Evolutionary conservation across 176 grass and related monocot species (phyloP).

Genomic region (Otatea glauca): DNA sequence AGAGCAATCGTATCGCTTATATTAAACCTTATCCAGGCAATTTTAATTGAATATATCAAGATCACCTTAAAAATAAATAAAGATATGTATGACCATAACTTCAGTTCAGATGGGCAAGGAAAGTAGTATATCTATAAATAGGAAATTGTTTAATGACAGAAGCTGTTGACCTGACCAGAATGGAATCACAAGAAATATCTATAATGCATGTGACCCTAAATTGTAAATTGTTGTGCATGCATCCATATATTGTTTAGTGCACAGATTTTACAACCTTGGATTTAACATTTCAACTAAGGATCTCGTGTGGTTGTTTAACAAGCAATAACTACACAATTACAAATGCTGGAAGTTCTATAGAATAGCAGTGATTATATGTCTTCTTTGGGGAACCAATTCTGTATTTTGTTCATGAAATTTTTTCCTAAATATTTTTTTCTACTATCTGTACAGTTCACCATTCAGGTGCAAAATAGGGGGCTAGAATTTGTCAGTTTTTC

Average conservation of each 20-base stretch:
- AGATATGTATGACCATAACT: conserved; percentile 20
- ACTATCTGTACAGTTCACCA: not conserved
- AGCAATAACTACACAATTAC: not conserved
- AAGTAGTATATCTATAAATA: not conserved
- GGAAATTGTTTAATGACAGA: not conserved
- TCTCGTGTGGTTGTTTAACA: not conserved
- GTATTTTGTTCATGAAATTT: not conserved
- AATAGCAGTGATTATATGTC: not conserved
- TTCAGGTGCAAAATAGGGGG: not conserved
- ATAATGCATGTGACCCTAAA: not conserved
- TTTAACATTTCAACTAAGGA: not conserved
- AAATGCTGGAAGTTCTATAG: not conserved
- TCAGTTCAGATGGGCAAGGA: conserved; percentile 13
- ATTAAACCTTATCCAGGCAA: not conserved
- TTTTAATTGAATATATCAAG: conserved; percentile 15
- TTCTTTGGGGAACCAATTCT: not conserved
- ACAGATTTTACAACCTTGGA: not conserved
- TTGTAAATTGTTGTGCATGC: not conserved
- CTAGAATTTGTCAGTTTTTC: not conserved
- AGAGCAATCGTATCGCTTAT: not conserved
- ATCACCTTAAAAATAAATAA: not conserved
- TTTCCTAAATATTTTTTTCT: not conserved
- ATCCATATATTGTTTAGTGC: not conserved
- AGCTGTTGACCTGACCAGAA: conserved; percentile 6
- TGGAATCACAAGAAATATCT: conserved; percentile 23